Evolutionary conservation across 306 rosid genomes (phyloP).

Genomic region (Vigna unguiculata): DNA sequence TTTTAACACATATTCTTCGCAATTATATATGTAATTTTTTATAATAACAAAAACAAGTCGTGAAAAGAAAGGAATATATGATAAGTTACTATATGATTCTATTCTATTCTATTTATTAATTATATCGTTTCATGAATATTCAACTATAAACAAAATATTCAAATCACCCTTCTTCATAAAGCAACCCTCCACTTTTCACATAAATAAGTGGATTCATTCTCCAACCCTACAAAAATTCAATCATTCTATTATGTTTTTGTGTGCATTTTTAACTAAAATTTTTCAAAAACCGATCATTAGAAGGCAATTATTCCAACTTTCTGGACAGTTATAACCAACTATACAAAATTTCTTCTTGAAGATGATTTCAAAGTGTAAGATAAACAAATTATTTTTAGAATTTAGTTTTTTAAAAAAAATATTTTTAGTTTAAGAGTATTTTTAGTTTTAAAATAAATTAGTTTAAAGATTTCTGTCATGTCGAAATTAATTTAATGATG

Average conservation of each 20-base stretch:
- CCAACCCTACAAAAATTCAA: conserved; percentile 35
- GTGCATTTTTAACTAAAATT: conserved; percentile 16
- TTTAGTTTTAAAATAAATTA: too few relatives aligned
- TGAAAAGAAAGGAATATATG: conserved; percentile 42
- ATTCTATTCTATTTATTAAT: conserved; percentile 27
- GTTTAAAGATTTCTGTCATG: too few relatives aligned
- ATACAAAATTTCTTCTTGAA: too few relatives aligned
- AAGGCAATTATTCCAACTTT: not conserved
- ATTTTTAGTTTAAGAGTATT: too few relatives aligned
- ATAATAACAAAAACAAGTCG: conserved; percentile 16
- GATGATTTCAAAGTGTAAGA: too few relatives aligned
- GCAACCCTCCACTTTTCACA: conserved; percentile 42
- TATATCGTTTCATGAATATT: conserved; percentile 16
- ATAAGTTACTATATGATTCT: conserved; percentile 2
- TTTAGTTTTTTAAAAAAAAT: too few relatives aligned
- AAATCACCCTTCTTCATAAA: conserved; percentile 30
- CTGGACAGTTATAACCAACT: too few relatives aligned
- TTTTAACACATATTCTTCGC: too few relatives aligned
- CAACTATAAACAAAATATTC: not conserved
- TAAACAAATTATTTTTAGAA: too few relatives aligned
- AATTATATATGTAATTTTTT: too few relatives aligned
- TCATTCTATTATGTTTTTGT: conserved; percentile 11
- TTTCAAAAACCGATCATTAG: conserved; percentile 28
- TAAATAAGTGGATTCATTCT: conserved; percentile 23
- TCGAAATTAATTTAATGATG: too few relatives aligned